These are phyloP conservation scores for Solanum tarijense DNA, from an alignment of 257 asterid genomes.

Conservation along the genomic window DNA sequence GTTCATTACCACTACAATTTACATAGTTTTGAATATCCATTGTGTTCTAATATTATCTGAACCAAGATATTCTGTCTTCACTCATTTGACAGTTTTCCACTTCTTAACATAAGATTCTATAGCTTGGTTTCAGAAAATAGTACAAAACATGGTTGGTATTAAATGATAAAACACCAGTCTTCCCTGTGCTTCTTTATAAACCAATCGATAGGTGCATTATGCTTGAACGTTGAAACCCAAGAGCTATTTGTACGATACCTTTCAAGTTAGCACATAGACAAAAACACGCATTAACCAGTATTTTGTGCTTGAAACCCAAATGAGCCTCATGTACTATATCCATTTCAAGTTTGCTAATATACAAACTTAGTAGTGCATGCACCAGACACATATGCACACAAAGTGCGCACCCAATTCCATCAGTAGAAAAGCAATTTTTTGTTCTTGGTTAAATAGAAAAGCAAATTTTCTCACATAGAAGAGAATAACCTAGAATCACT, in stretches of 20 bases:
- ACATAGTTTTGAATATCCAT: neutral
- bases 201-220: neutral
- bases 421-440: neutral
- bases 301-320: neutral
- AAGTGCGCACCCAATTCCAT: neutral
- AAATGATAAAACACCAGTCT: neutral
- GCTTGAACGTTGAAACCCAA: neutral
- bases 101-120: neutral
- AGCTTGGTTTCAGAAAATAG: neutral
- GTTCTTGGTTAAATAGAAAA: neutral
- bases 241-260: neutral
- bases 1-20: neutral
- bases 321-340: neutral
- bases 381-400: neutral
- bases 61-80: neutral
- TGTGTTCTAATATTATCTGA: neutral
- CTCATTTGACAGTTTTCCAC: neutral
- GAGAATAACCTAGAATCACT: neutral
- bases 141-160: neutral
- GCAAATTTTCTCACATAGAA: neutral
- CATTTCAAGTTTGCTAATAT: neutral
- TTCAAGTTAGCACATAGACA: neutral
- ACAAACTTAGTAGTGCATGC: neutral
- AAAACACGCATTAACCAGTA: neutral
- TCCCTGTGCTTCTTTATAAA: neutral